phyloP scores from a whole-genome alignment of 2,329 filamentous ascomycete species.

The Lasiodiplodia sp. region DNA sequence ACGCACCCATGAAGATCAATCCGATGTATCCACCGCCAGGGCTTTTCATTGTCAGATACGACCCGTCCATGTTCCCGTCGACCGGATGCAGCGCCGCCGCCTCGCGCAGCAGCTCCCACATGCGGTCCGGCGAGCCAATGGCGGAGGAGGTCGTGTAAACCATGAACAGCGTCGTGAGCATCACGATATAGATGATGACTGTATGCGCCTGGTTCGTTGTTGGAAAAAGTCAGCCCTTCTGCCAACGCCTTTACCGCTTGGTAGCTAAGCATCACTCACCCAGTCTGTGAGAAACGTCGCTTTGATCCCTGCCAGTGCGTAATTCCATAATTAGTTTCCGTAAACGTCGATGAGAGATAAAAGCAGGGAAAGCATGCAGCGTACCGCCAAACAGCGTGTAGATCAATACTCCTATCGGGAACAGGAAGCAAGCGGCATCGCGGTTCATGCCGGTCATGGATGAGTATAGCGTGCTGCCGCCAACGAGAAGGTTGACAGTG shows the following conservation, averaged over 20 bases:
- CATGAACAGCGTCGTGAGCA: slow-evolving; percentile 61
- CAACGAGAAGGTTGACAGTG: slow-evolving; percentile 33
- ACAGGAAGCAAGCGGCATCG: slow-evolving; percentile 36
- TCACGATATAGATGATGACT: slow-evolving; percentile 56
- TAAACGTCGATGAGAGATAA: too few species aligned
- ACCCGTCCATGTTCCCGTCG: slow-evolving; percentile 60
- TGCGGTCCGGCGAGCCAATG: slow-evolving; percentile 56
- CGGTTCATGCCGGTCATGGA: slow-evolving; percentile 38
- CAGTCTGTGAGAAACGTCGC: slow-evolving; percentile 39
- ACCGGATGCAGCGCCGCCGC: slow-evolving; percentile 57
- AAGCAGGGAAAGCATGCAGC: slow-evolving; percentile 31
- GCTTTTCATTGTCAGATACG: slow-evolving; percentile 64
- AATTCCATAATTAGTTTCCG: too few species aligned
- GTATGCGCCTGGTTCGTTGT: slow-evolving; percentile 10
- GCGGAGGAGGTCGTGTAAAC: slow-evolving; percentile 56
- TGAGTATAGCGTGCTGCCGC: slow-evolving; percentile 34
- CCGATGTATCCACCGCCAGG: slow-evolving; percentile 48
- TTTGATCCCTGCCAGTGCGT: slow-evolving; percentile 3
- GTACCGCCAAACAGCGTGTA: slow-evolving; percentile 40
- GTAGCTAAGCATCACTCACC: background rate
- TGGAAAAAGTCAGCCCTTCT: background rate
- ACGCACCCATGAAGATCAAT: slow-evolving; percentile 27
- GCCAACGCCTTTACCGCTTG: too few species aligned
- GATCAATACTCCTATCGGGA: slow-evolving; percentile 38
- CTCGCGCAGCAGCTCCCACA: slow-evolving; percentile 60